Evolutionary conservation across 768 basidiomycete species (phyloP).

Genomic region (Macrolepiota albuminosa): DNA sequence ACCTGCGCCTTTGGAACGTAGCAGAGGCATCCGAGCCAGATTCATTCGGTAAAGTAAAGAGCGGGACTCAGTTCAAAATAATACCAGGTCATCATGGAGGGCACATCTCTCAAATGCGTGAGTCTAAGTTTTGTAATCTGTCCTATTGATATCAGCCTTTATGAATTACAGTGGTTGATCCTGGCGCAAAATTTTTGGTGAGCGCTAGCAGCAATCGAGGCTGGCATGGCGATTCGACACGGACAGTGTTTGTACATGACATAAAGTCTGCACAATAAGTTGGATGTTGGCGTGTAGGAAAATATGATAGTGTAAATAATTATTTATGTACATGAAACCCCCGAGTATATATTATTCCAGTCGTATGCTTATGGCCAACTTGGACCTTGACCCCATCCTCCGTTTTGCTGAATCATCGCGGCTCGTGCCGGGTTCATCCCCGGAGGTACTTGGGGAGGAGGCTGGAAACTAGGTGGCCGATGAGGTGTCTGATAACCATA

Average conservation of each 20-base stretch:
- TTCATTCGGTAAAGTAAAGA: slow-evolving; percentile 51
- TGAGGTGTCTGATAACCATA: slow-evolving; percentile 53
- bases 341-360: not conserved
- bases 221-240: slow-evolving; percentile 89
- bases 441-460: slow-evolving; percentile 41
- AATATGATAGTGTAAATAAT: not conserved
- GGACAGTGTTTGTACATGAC: slow-evolving; percentile 88
- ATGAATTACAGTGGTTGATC: slow-evolving; percentile 68
- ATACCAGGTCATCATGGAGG: slow-evolving; percentile 96
- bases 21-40: slow-evolving; percentile 71
- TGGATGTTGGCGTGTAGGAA: not conserved
- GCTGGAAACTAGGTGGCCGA: slow-evolving; percentile 32
- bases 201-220: slow-evolving; percentile 93
- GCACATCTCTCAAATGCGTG: slow-evolving; percentile 88
- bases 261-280: slow-evolving; percentile 41
- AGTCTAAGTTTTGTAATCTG: slow-evolving; percentile 25
- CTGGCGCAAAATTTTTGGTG: slow-evolving; percentile 77
- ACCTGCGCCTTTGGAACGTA: slow-evolving; percentile 91
- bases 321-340: slow-evolving; percentile 7
- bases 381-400: slow-evolving; percentile 20
- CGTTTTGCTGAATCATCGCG: slow-evolving; percentile 51
- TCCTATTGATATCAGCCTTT: slow-evolving; percentile 11
- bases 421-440: slow-evolving; percentile 67
- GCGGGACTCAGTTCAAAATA: slow-evolving; percentile 87
- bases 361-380: slow-evolving; percentile 15